Evolutionary conservation across 495 filamentous ascomycete species (phyloP).

Genomic region (Clohesyomyces aquaticus): DNA sequence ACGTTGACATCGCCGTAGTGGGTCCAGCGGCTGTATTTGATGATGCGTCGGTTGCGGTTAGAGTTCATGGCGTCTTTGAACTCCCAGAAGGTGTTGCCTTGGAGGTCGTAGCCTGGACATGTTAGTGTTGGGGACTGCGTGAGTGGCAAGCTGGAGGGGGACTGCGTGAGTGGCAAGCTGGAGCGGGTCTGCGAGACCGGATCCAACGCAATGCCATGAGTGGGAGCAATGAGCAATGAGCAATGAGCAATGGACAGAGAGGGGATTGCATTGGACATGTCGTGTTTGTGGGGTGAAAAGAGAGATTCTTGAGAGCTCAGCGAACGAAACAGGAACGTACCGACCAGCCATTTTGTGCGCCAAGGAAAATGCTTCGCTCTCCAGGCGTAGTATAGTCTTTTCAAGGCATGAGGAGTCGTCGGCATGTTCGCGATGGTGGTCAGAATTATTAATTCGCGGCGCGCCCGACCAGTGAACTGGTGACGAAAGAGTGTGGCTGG

Average conservation of each 20-base stretch:
- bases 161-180: too few relatives aligned
- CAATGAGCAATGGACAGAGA: background rate
- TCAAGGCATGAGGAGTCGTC: slow-evolving; percentile 47
- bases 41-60: slow-evolving; percentile 63
- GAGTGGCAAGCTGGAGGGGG: too few relatives aligned
- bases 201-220: background rate
- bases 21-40: slow-evolving; percentile 62
- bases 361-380: slow-evolving; percentile 83
- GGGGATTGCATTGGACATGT: too few relatives aligned
- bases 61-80: slow-evolving; percentile 68
- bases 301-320: too few relatives aligned
- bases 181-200: too few relatives aligned
- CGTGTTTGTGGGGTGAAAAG: too few relatives aligned
- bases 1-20: slow-evolving; percentile 72
- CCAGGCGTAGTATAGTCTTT: slow-evolving; percentile 76
- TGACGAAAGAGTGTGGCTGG: slow-evolving; percentile 34
- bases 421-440: slow-evolving; percentile 28
- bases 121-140: slow-evolving; percentile 10
- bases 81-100: slow-evolving; percentile 94
- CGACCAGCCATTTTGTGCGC: slow-evolving; percentile 78
- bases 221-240: background rate
- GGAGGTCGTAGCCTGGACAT: slow-evolving; percentile 73
- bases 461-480: too few relatives aligned
- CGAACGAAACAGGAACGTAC: too few relatives aligned
- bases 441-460: too few relatives aligned